Conservation (phyloP, 768 basidiomycete genomes). For the Boletus fagicola region DNA sequence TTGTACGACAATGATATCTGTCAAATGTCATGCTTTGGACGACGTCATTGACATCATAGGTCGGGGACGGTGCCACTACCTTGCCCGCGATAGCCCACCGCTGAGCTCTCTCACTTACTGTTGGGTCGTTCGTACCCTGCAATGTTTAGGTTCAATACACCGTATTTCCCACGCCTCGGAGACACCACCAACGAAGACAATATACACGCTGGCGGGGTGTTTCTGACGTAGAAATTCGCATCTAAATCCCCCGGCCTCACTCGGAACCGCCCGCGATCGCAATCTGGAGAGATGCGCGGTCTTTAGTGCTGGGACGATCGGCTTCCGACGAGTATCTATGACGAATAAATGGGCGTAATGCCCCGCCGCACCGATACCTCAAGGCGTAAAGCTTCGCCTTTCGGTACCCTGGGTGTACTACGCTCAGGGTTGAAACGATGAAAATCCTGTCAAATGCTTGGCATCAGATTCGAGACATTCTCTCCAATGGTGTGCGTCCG, state of each 20-base stretch:
- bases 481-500: too few relatives aligned
- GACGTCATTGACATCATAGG: constrained; percentile 80
- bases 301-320: constrained; percentile 24
- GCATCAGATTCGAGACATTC: neutral
- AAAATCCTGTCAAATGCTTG: constrained; percentile 16
- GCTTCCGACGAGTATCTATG: constrained; percentile 30
- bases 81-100: neutral
- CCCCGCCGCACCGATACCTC: constrained; percentile 34
- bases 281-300: constrained; percentile 16
- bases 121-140: constrained; percentile 76
- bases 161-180: constrained; percentile 25
- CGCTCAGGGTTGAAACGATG: constrained; percentile 35
- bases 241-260: constrained; percentile 15
- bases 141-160: constrained; percentile 59
- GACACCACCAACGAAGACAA: constrained; percentile 26
- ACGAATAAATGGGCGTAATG: constrained; percentile 32
- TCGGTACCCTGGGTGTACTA: constrained; percentile 31
- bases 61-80: constrained; percentile 29
- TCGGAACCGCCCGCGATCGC: constrained; percentile 26
- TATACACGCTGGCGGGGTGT: constrained; percentile 30
- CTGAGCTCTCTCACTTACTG: constrained; percentile 43
- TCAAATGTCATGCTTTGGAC: constrained; percentile 63
- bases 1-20: too few relatives aligned
- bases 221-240: constrained; percentile 25
- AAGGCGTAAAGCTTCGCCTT: constrained; percentile 30